Conservation (phyloP, 2,329 filamentous ascomycete genomes). For the Exophiala lecanii-corni region DNA sequence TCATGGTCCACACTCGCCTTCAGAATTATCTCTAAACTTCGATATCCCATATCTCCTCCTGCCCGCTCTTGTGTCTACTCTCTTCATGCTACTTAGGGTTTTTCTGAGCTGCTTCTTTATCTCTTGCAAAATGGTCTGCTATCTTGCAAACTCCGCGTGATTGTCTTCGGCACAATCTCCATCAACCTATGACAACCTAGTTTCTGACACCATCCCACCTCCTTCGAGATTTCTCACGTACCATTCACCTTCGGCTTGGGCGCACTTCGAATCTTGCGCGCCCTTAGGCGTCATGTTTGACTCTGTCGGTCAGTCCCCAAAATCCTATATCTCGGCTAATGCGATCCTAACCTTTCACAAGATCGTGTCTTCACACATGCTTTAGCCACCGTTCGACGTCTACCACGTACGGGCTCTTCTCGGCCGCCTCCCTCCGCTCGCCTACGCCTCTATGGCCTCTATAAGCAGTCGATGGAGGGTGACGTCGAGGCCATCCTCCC, state of each 20-base stretch:
- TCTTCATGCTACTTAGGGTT: too few relatives aligned
- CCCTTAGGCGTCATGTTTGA: conserved; percentile 37
- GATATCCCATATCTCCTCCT: too few relatives aligned
- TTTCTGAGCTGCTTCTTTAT: too few relatives aligned
- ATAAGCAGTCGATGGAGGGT: conserved; percentile 98
- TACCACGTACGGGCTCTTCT: conserved; percentile 85
- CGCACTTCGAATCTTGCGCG: too few relatives aligned
- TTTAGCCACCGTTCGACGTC: conserved; percentile 96
- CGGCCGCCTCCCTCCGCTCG: conserved; percentile 81
- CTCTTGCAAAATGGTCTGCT: neutral
- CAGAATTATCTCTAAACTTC: too few relatives aligned
- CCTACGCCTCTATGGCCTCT: conserved; percentile 90
- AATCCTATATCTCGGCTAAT: neutral
- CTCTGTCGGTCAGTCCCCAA: conserved; percentile 39
- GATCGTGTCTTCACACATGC: conserved; percentile 99
- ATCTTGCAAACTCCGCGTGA: neutral
- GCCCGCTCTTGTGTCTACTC: too few relatives aligned
- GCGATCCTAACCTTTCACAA: conserved; percentile 36
- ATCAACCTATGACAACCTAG: neutral
- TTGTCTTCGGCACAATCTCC: neutral
- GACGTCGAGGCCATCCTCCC: conserved; percentile 94
- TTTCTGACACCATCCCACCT: neutral
- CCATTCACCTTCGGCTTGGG: neutral
- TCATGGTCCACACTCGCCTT: too few relatives aligned
- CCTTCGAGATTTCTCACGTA: neutral